A percentile compares a stretch with the other conserved stretches of the same genome.
phyloP scores from a whole-genome alignment of 345 rosid species.

The Hypericum perforatum region DNA sequence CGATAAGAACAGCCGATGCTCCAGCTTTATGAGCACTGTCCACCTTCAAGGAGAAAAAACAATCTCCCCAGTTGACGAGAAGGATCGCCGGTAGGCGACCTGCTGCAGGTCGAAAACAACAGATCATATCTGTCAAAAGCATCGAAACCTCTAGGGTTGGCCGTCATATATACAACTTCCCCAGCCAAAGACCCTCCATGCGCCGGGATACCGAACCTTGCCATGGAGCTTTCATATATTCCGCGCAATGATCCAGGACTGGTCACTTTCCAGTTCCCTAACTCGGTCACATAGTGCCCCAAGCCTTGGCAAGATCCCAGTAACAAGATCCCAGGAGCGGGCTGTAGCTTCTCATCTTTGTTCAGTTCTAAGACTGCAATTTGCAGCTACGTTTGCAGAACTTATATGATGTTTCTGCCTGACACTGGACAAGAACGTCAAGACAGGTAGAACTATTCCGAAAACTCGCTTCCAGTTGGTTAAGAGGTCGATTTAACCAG shows the following conservation, averaged over 20 bases:
- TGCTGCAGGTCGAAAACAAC: slow-evolving; percentile 32
- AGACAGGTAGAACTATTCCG: no score
- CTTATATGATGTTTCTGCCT: no score
- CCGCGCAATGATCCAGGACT: slow-evolving; percentile 38
- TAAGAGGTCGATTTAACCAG: no score
- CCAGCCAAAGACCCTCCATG: slow-evolving; percentile 52
- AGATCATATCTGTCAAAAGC: slow-evolving; percentile 29
- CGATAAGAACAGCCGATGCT: slow-evolving; percentile 51
- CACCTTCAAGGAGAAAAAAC: slow-evolving; percentile 52
- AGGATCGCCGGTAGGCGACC: slow-evolving; percentile 38
- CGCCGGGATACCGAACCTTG: slow-evolving; percentile 46
- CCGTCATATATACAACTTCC: slow-evolving; percentile 36
- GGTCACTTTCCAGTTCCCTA: slow-evolving; percentile 47
- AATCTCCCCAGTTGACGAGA: slow-evolving; percentile 55
- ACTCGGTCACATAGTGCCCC: slow-evolving; percentile 35
- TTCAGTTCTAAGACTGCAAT: no score
- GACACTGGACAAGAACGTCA: no score
- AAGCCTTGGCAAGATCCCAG: neutral
- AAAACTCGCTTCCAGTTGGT: no score
- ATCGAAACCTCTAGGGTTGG: slow-evolving; percentile 42
- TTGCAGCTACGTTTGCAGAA: no score
- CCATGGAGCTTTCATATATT: slow-evolving; percentile 43
- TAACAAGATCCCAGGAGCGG: neutral
- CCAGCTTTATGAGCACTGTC: slow-evolving; percentile 55
- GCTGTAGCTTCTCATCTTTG: no score